A percentile compares a stretch with the other conserved stretches of the same genome.
phyloP scores from a whole-genome alignment of 495 filamentous ascomycete species.

The Bryoglossum gracile region DNA sequence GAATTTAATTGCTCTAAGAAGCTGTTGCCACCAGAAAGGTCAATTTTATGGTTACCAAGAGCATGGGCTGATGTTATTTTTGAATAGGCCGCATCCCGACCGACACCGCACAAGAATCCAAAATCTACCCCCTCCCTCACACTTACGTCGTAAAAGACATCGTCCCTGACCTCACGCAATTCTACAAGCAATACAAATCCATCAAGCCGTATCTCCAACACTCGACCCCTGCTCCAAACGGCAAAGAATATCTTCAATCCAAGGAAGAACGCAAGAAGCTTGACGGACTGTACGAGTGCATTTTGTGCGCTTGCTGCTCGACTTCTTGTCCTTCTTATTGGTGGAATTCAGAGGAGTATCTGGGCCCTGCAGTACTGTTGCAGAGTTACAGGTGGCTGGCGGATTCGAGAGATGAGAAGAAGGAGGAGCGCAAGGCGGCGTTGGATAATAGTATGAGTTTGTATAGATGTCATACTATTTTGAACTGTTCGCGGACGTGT shows the following conservation, averaged over 20 bases:
- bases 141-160: conserved; percentile 99
- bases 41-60: conserved; percentile 2
- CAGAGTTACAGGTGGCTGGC: conserved; percentile 96
- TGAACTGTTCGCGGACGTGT: conserved; percentile 95
- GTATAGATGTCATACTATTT: conserved; percentile 97
- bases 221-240: conserved; percentile 67
- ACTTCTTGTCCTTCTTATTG: conserved; percentile 98
- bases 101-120: conserved; percentile 69
- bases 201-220: conserved; percentile 98
- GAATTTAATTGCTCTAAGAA: too few species aligned
- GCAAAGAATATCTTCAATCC: conserved; percentile 82
- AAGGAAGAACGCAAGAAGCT: conserved; percentile 90
- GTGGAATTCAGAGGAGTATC: conserved; percentile 99
- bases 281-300: conserved; percentile 98
- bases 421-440: conserved; percentile 74
- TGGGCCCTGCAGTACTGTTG: conserved; percentile 89
- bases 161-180: conserved; percentile 91
- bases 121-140: conserved; percentile 97
- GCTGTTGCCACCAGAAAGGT: too few species aligned
- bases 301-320: conserved; percentile 98
- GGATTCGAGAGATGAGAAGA: conserved; percentile 86
- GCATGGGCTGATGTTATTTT: conserved; percentile 10
- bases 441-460: conserved; percentile 98
- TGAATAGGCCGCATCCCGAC: conserved; percentile 81
- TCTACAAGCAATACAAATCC: conserved; percentile 99